Conservation (phyloP, 2,329 filamentous ascomycete genomes). For the Cordyceps cateniannulata region DNA sequence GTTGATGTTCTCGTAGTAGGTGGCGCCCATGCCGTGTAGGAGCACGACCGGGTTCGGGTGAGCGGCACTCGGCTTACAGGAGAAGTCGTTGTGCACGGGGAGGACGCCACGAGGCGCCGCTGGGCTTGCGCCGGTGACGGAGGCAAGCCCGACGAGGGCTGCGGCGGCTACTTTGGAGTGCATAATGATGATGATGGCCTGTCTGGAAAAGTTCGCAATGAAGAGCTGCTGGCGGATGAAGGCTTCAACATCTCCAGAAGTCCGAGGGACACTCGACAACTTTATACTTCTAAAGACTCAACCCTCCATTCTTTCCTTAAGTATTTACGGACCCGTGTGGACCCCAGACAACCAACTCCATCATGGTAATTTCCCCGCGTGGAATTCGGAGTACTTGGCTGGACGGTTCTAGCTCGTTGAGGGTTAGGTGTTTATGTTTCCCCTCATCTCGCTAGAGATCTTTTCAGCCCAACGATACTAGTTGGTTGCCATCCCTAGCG, state of each 20-base stretch:
- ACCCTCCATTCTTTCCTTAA: background rate
- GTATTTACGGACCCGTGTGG: too few relatives aligned
- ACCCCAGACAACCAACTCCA: too few relatives aligned
- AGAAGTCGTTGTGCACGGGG: slow-evolving; percentile 15
- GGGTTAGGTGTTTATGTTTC: background rate
- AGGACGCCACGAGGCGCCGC: background rate
- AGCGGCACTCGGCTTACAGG: slow-evolving; percentile 12
- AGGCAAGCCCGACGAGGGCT: background rate
- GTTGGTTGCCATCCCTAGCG: background rate
- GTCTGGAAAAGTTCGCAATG: too few relatives aligned
- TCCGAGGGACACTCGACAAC: background rate
- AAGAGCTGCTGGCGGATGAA: background rate
- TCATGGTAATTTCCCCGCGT: background rate
- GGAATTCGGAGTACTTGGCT: background rate
- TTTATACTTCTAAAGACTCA: background rate
- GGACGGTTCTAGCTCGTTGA: background rate
- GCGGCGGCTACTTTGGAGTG: background rate
- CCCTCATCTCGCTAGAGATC: slow-evolving; percentile 12
- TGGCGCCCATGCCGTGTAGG: slow-evolving; percentile 19
- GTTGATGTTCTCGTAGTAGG: slow-evolving; percentile 16
- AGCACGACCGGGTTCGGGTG: slow-evolving; percentile 19
- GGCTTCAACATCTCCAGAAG: background rate
- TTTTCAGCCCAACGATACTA: background rate
- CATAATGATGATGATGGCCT: too few relatives aligned
- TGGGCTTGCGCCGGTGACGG: background rate